These are phyloP conservation scores for Eruca vesicaria DNA, from an alignment of 441 rosid genomes.

Conservation along the genomic window DNA sequence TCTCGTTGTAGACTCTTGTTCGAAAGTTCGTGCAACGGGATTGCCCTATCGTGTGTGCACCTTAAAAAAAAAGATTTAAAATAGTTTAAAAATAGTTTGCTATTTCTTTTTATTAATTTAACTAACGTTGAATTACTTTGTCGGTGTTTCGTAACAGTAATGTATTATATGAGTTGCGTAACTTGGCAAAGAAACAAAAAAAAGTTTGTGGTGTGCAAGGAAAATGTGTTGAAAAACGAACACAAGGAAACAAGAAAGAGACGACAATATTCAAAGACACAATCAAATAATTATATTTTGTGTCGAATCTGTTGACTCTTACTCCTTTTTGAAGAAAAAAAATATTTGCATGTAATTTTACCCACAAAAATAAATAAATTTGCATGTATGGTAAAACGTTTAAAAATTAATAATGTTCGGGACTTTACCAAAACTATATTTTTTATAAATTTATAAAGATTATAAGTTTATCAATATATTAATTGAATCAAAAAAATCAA, in stretches of 20 bases:
- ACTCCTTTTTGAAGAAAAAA: background rate
- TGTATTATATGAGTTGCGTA: background rate
- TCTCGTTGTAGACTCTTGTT: conserved; percentile 64
- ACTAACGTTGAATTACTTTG: background rate
- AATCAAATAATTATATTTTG: conserved; percentile 9
- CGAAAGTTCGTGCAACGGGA: conserved; percentile 63
- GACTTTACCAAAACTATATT: too few relatives aligned
- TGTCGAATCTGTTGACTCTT: conserved; percentile 23
- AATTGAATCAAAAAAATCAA: too few relatives aligned
- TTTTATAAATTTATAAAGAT: too few relatives aligned
- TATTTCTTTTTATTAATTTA: background rate
- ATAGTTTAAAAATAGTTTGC: background rate
- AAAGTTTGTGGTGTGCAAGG: conserved; percentile 22
- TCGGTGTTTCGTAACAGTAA: background rate
- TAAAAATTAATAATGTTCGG: too few relatives aligned
- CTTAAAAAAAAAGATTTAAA: conserved; percentile 15
- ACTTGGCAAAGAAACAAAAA: background rate
- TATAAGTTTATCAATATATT: too few relatives aligned
- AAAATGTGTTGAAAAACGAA: conserved; percentile 21
- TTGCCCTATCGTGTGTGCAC: conserved; percentile 73
- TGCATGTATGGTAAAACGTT: too few relatives aligned
- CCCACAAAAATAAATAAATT: too few relatives aligned
- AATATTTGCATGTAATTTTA: background rate
- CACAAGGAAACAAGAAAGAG: background rate
- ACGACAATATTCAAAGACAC: conserved; percentile 14